Evolutionary conservation across 2,329 filamentous ascomycete species (phyloP).

Genomic region (Epichloe baconii): DNA sequence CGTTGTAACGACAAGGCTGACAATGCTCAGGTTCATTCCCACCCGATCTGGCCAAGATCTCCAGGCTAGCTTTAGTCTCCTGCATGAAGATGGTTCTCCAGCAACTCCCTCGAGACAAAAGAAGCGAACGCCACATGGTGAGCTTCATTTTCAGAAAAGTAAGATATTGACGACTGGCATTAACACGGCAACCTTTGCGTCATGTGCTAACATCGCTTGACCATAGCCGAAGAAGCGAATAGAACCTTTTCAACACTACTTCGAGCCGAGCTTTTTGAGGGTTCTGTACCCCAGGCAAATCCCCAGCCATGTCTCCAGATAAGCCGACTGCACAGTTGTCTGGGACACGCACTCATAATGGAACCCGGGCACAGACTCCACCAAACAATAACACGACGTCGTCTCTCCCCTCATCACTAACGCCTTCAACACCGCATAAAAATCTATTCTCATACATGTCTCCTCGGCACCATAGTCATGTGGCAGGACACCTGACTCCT

Average conservation of each 20-base stretch:
- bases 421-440: constrained; percentile 91
- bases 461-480: constrained; percentile 52
- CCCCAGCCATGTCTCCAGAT: constrained; percentile 50
- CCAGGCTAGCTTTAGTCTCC: constrained; percentile 79
- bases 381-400: constrained; percentile 51
- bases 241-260: constrained; percentile 80
- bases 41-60: constrained; percentile 87
- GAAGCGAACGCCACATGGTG: constrained; percentile 74
- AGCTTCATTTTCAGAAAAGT: constrained; percentile 92
- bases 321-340: constrained; percentile 34
- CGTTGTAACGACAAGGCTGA: constrained; percentile 10
- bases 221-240: constrained; percentile 77
- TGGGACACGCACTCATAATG: constrained; percentile 45
- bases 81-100: constrained; percentile 87
- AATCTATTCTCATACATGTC: constrained; percentile 92
- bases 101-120: constrained; percentile 78
- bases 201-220: constrained; percentile 2
- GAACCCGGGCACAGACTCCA: constrained; percentile 67
- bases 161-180: constrained; percentile 19
- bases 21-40: constrained; percentile 67
- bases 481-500: constrained; percentile 74
- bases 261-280: constrained; percentile 84
- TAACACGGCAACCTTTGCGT: background rate
- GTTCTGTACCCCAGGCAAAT: constrained; percentile 70
- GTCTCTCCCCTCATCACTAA: constrained; percentile 57